A percentile compares a stretch with the other conserved stretches of the same genome.
Conservation (phyloP, 2,329 filamentous ascomycete genomes). For the Hypoxylon sp. region DNA sequence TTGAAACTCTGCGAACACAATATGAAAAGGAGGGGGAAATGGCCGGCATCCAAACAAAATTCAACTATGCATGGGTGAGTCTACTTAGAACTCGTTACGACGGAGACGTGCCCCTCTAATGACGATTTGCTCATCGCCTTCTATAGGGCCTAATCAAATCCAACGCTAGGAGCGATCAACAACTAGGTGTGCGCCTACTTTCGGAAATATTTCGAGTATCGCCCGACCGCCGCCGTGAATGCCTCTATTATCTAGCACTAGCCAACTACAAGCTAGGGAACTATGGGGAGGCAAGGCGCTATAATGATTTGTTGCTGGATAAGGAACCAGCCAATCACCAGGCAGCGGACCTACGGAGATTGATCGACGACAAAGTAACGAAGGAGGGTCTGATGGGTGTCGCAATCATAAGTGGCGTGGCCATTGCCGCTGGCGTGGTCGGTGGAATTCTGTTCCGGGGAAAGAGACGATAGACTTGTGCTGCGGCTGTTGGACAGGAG, state of each 20-base stretch:
- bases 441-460: constrained; percentile 84
- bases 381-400: constrained; percentile 95
- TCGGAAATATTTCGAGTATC: constrained; percentile 96
- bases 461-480: constrained; percentile 47
- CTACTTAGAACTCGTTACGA: not conserved
- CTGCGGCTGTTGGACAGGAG: constrained; percentile 8
- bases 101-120: not conserved
- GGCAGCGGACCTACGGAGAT: constrained; percentile 83
- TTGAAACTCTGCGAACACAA: constrained; percentile 91
- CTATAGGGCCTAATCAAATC: constrained; percentile 94
- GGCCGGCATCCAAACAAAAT: constrained; percentile 97
- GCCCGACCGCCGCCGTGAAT: constrained; percentile 94
- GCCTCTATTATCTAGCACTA: constrained; percentile 96
- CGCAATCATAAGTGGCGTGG: constrained; percentile 93
- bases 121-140: constrained; percentile 17
- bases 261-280: constrained; percentile 99
- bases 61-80: constrained; percentile 98
- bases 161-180: constrained; percentile 84
- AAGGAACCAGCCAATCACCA: constrained; percentile 94
- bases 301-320: constrained; percentile 93
- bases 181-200: constrained; percentile 92
- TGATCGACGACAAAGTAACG: constrained; percentile 97
- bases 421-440: constrained; percentile 92
- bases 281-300: constrained; percentile 93
- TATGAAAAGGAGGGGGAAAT: constrained; percentile 98